Base-by-base conservation (phyloP, 306 rosid genomes). In the Hippophae gyantsensis region DNA sequence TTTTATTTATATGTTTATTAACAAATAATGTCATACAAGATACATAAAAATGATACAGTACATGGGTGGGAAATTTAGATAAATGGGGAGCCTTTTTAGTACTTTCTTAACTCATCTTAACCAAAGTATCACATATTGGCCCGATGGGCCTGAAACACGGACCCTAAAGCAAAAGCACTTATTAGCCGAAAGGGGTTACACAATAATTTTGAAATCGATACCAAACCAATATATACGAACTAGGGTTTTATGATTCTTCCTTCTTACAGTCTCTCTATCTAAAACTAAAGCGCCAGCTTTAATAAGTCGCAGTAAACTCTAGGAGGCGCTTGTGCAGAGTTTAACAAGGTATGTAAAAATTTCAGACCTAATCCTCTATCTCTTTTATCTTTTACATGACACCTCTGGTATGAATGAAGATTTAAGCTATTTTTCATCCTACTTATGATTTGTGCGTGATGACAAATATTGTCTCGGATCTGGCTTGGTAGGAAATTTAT, bases 261-360 rank as follows among this genome's bases (percentile, higher is more conserved):
- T 8, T 60, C 53, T 53, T 10, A 23, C 23, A 26, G 7, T 10
- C 10, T 49, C 41, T 13, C 42, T 45, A 27, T 18, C 23, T 18
- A 18, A 18, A 18, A 18, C 23, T 46, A 60, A 60, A 43, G 53
- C 64, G 38, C 38, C 38, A 32, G 38, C 38, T 32, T 32, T 32
- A 32, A 32, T 32, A 32, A 32, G 38, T 32, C 3, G 38, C 38
- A 32, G 38, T 32, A 45, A 60, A 41, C 64, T 60, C 53, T 26
- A 8, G 25, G 52, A 60, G 64, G 64, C 64, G n/a, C 42, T 54
- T 60, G 43, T 60, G 53, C 23, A 46, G 2, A 23, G 13, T 46
- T 25, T 13, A 47, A 32, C 38, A 32, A 41, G 54, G 63, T 60
- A 60, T 23, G 43, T 13, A 46, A 12, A 10, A 13, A 32, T 32